Base-by-base conservation (phyloP, 768 basidiomycete genomes). In the Kwoniella pini region DNA sequence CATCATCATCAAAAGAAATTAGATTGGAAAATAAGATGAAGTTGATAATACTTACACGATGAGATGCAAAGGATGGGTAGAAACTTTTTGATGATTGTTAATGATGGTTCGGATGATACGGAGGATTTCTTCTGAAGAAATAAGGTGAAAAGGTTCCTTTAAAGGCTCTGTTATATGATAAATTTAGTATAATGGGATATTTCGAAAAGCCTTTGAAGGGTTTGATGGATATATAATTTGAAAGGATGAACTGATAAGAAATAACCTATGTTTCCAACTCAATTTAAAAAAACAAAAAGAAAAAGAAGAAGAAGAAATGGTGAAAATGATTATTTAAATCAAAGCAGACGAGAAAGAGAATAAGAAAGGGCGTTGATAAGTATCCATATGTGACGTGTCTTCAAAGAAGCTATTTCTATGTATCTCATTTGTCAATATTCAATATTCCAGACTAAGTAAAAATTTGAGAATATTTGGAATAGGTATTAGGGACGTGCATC, bases 101-200 rank as follows among this genome's bases (percentile, higher is more conserved):
- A 24, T 17, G 45, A 28, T 48, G 26, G 19, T 26, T 28, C 1
- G 45, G 26, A n/a, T 26, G 24, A 27, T 46, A 50, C 48, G 48
- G 48, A 50, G 48, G 24, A 24, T 50, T 50, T 50, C 28, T 17
- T n/a, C 28, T 3, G 22, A 11, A 19, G n/a, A 13, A 44, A 22
- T 44, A n/a, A 22, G 21, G 22, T 26, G 24, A 11, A 46, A 46
- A n/a, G n/a, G 45, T 27, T 21, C 48, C 48, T 50, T 50, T 50
- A 50, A 50, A 50, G 48, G 48, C 48, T 46, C 21, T 27, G 11
- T 46, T n/a, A n/a, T n/a, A n/a, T n/a, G n/a, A n/a, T n/a, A n/a
- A n/a, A n/a, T n/a, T n/a, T n/a, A 6, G 40, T 42, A 42, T 42
- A 19, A 42, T 36, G 33, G n/a, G 33, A 36, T 36, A 36, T 36